Base-by-base conservation (phyloP, 768 basidiomycete genomes). In the Naganishia vaughanmartiniae region DNA sequence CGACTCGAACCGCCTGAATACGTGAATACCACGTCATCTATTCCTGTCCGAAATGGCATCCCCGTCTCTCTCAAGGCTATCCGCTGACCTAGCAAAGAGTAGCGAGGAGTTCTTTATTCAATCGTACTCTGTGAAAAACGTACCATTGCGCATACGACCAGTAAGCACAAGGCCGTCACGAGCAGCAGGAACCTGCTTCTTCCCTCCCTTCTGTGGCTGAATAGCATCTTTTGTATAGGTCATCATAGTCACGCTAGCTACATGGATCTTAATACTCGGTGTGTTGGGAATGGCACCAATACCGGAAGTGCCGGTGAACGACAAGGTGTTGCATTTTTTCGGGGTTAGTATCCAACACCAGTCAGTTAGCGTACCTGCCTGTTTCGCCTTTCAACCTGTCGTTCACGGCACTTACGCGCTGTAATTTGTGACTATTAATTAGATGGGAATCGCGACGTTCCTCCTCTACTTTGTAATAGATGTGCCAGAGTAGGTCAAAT, bases 321-420 rank as follows among this genome's bases (percentile, higher is more conserved):
- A 81, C 69, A 81, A 81, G 51, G 77, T 79, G 17, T 69, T 81
- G 53, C 80, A 81, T 69, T 81, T 81, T 74, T 77, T 79, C 58
- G 80, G 80, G 34, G 78, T 79, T 57, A 71, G 78, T 71, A n/a
- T 33, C n/a, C 28, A 4, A 39, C n/a, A 53, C 5, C 45, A 28
- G 63, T 46, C 17, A 45, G 63, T 39, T n/a, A 26, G 65, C 30
- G 30, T 48, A 26, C 42, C 26, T 30, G 36, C n/a, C n/a, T n/a
- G n/a, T n/a, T n/a, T n/a, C n/a, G n/a, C n/a, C n/a, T n/a, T n/a
- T n/a, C n/a, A n/a, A n/a, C n/a, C n/a, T n/a, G n/a, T n/a, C n/a
- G n/a, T n/a, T n/a, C n/a, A n/a, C n/a, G 14, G 12, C 28, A n/a
- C 45, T 68, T 33, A 53, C 54, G 30, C 9, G 33, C 7, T 4